Base-by-base conservation (phyloP, 31 red algal species). In the Asparagopsis taxiformis region DNA sequence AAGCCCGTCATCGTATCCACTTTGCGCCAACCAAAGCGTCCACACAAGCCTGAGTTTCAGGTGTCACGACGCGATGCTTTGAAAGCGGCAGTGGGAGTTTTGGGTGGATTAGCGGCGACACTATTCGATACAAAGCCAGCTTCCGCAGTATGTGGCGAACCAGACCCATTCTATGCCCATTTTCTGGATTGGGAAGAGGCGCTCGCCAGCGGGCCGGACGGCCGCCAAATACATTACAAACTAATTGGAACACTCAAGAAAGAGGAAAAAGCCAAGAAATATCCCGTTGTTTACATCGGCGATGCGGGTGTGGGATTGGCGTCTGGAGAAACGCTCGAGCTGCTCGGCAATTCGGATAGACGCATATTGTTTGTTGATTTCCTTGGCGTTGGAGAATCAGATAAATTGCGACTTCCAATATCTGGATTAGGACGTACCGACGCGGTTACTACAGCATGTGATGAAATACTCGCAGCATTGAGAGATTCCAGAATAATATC, bases 91-190 rank as follows among this genome's bases (percentile, higher is more conserved):
- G n/a, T n/a, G n/a, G n/a, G n/a, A n/a, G n/a, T n/a, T n/a, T n/a
- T n/a, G n/a, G n/a, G n/a, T n/a, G n/a, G n/a, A n/a, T n/a, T n/a
- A n/a, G n/a, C n/a, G n/a, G n/a, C n/a, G n/a, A n/a, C n/a, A n/a
- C n/a, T n/a, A n/a, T n/a, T n/a, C n/a, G n/a, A n/a, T n/a, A n/a
- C n/a, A n/a, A n/a, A n/a, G n/a, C n/a, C n/a, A n/a, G n/a, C n/a
- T n/a, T n/a, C n/a, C n/a, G 71, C 71, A 19, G 23, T 75, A 1
- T 75, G 71, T 48, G 71, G 71, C 30, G 71, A 75, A n/a, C 71
- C 71, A n/a, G 71, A 75, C n/a, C 71, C 71, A 1, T 75, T 29
- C 56, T 75, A 61, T 29, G 53, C 71, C 53, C 71, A 75, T 25
- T 75, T 75, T 59, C 9, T 75, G 23, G 71, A 75, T 17, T 75